phyloP scores from a whole-genome alignment of 202 grass and related monocot genomes.

The Panicum virgatum region DNA sequence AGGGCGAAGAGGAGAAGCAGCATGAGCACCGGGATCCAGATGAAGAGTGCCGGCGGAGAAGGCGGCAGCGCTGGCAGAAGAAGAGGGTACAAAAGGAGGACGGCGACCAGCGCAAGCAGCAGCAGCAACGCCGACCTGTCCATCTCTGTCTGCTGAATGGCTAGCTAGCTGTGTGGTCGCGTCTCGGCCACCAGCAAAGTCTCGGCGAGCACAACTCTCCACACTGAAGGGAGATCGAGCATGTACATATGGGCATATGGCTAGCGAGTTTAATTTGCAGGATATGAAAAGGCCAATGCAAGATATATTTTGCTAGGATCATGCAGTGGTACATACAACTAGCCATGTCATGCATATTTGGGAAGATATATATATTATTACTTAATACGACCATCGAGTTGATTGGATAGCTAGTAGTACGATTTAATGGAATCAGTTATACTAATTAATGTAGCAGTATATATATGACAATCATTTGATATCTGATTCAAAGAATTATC shows the following conservation, averaged over 20 bases:
- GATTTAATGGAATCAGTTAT: no score
- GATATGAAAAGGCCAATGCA: no score
- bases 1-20: constrained; percentile 42
- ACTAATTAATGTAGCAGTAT: background rate
- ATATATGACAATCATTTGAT: constrained; percentile 6
- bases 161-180: no score
- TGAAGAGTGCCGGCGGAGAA: constrained; percentile 49
- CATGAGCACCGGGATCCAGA: constrained; percentile 60
- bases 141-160: constrained; percentile 10
- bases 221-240: background rate
- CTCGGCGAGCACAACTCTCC: background rate
- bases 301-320: no score
- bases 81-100: constrained; percentile 51
- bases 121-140: constrained; percentile 35
- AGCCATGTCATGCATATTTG: no score
- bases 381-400: no score
- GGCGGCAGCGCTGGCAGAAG: constrained; percentile 52
- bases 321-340: no score
- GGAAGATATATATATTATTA: no score
- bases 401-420: no score
- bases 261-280: no score
- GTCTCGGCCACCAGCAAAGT: no score
- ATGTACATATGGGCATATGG: no score
- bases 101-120: constrained; percentile 36
- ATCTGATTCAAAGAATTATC: background rate